Conservation (phyloP, 2,329 filamentous ascomycete species). For the Sporothrix variecibatus region DNA sequence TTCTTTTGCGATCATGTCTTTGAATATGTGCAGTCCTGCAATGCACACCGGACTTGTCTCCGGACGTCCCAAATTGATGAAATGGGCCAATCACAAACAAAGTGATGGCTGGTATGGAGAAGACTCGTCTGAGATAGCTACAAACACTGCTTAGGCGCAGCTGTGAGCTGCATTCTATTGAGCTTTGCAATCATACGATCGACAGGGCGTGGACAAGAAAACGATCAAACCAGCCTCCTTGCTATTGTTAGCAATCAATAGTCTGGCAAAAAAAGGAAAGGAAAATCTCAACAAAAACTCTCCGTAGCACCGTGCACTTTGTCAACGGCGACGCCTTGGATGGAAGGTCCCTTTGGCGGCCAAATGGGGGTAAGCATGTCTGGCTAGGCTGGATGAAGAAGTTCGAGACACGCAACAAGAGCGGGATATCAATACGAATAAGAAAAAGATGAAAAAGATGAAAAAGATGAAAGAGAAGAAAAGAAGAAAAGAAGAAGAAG, state of each 20-base stretch:
- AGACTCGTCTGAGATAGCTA: not conserved
- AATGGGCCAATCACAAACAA: not conserved
- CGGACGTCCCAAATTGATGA: not conserved
- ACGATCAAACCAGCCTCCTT: not conserved
- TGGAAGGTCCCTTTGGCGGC: not conserved
- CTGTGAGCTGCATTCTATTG: not conserved
- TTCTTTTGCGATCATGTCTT: not conserved
- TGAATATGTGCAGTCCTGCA: not conserved
- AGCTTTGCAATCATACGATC: not conserved
- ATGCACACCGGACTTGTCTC: conserved; percentile 8
- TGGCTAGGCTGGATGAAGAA: not conserved
- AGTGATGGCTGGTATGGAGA: not conserved
- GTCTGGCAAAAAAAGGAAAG: not conserved
- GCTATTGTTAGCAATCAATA: not conserved
- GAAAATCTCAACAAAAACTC: not conserved
- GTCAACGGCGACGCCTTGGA: not conserved
- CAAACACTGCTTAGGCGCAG: not conserved
- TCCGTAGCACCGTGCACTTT: not conserved
- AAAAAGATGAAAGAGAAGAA: not conserved
- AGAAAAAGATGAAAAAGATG: not conserved
- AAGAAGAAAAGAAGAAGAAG: not conserved
- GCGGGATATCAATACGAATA: not conserved
- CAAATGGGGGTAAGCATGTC: not conserved
- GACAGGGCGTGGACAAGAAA: not conserved
- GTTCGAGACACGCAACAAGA: not conserved